A percentile compares a stretch with the other conserved stretches of the same genome.
phyloP scores from a whole-genome alignment of 106 monocot genomes.

The Hemerocallis citrina region DNA sequence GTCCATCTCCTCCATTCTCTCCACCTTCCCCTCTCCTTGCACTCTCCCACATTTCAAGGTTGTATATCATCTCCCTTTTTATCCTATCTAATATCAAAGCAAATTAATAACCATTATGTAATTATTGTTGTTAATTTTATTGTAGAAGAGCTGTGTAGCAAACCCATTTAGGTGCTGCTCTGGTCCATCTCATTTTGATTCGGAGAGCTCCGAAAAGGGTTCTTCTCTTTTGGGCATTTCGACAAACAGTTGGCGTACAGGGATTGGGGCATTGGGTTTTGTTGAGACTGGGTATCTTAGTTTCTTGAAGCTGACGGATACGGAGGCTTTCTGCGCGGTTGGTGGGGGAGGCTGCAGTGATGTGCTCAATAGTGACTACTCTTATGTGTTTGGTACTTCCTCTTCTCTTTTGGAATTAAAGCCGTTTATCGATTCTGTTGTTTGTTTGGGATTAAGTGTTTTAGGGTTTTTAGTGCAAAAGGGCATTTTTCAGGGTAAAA shows the following conservation, averaged over 20 bases:
- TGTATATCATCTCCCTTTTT: too few species aligned
- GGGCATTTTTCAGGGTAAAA: not conserved
- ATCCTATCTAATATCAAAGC: too few species aligned
- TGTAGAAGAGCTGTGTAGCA: not conserved
- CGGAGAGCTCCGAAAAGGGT: not conserved
- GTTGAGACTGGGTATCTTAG: slow-evolving; percentile 79
- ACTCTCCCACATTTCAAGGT: too few species aligned
- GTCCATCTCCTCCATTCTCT: too few species aligned
- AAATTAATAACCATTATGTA: too few species aligned
- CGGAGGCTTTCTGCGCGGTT: slow-evolving; percentile 78
- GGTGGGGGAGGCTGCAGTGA: slow-evolving; percentile 68
- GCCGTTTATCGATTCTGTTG: not conserved
- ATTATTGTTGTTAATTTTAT: too few species aligned
- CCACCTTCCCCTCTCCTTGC: too few species aligned
- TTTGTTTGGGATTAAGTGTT: too few species aligned
- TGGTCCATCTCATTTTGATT: slow-evolving; percentile 18
- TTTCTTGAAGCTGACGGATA: slow-evolving; percentile 55
- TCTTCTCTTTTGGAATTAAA: not conserved
- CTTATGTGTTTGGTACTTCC: slow-evolving; percentile 53
- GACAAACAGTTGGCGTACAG: slow-evolving; percentile 52
- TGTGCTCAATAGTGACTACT: slow-evolving; percentile 88
- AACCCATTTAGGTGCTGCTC: slow-evolving; percentile 17
- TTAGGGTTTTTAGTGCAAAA: not conserved
- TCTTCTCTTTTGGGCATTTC: slow-evolving; percentile 32
- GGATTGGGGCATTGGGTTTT: slow-evolving; percentile 64